Base-by-base conservation (phyloP, 164 flowering plant species). In the Kalanchoe fedtschenkoi region DNA sequence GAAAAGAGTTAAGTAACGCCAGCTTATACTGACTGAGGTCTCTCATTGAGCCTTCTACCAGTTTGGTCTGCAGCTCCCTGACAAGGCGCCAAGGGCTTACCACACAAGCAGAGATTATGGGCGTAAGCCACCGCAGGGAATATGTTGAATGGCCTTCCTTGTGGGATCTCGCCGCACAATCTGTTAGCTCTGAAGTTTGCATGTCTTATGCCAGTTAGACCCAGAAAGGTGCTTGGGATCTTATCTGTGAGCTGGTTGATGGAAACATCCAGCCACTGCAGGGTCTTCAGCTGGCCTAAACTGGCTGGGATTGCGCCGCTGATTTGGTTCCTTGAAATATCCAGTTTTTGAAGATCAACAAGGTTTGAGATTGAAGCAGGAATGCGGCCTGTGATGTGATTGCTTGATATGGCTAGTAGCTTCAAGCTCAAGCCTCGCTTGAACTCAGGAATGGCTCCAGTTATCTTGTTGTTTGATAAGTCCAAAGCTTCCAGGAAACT, bases 31-130 rank as follows among this genome's bases (percentile, higher is more conserved):
- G 84, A 65, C 82, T 68, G 64, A 61, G 63, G n/a, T n/a, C 51
- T 66, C 43, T 42, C 22, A 42, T n/a, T 63, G 46, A 30, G 33
- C 54, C 35, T 66, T 71, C 70, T 35, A 61, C 70, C 1, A 2
- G 30, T 58, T 22, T 47, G 24, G 11, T 47, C 10, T 22, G 54
- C 54, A 47, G 29, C 9, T 22, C 28, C 28, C 66, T 74, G 81
- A 66, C 98, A 92, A 63, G 88, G 76, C 38, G 78, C 84, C 79
- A 92, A 39, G 7, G 98, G 98, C 55, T 82, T 86, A 51, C 91
- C 98, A 78, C 98, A 92, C 60, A 92, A 75, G 74, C 98, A 89
- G 32, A 76, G 72, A 66, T 92, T 92, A 63, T 89, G 95, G 19
- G 84, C 87, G 80, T 92, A 92, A 60, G 98, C 96, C 60, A 65